Evolutionary conservation across 2,329 filamentous ascomycete species (phyloP).

Genomic region (Karstenula rhodostoma): DNA sequence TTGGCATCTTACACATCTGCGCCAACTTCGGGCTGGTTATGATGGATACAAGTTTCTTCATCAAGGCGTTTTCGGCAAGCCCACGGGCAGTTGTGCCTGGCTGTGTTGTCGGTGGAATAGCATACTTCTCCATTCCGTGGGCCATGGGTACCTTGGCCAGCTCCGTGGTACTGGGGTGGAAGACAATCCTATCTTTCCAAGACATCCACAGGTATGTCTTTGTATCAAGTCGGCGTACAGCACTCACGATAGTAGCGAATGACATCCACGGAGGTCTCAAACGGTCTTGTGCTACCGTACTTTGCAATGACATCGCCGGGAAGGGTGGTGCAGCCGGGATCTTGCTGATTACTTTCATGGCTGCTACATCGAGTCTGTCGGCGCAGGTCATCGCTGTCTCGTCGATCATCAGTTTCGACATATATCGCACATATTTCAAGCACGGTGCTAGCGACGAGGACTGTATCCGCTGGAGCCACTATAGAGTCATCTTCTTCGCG

Average conservation of each 20-base stretch:
- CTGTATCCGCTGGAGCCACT: constrained; percentile 61
- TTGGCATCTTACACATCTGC: constrained; percentile 59
- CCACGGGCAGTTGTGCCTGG: constrained; percentile 58
- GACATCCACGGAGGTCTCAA: constrained; percentile 48
- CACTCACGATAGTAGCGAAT: constrained; percentile 36
- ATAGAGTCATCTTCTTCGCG: constrained; percentile 62
- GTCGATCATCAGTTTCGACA: constrained; percentile 63
- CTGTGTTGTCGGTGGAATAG: constrained; percentile 61
- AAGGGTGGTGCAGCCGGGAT: constrained; percentile 50
- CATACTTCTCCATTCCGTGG: constrained; percentile 65
- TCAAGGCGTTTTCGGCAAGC: constrained; percentile 61
- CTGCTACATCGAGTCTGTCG: constrained; percentile 57
- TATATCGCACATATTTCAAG: constrained; percentile 62
- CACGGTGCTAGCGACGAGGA: constrained; percentile 56
- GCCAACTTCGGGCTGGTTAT: constrained; percentile 63
- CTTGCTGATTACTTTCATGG: constrained; percentile 53
- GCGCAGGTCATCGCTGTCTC: constrained; percentile 63
- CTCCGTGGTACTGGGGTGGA: constrained; percentile 58
- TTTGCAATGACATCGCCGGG: constrained; percentile 51
- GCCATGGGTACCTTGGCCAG: constrained; percentile 61
- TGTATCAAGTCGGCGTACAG: not conserved
- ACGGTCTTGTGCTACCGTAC: constrained; percentile 51
- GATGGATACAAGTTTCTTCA: constrained; percentile 64
- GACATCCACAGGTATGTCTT: constrained; percentile 52
- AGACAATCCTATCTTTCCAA: constrained; percentile 60